Evolutionary conservation across 169 alveolate genomes (phyloP), one percentile per base, ranked within the genome.

Genomic region (Plasmodium falciparum): DNA sequence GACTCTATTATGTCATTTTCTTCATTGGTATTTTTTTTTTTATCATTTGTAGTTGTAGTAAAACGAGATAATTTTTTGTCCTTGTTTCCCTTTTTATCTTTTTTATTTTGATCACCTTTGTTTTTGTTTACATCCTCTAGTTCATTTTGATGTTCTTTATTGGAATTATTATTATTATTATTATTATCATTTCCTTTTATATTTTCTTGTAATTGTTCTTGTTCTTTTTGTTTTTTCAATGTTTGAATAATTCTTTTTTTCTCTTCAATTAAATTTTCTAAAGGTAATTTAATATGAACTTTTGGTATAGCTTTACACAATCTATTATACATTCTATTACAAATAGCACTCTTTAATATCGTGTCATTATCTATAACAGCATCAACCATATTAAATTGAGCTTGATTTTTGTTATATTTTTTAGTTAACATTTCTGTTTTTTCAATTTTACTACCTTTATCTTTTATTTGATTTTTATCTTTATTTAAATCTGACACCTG

Each of bases 281-380:
- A 29, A 20, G 91, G 91, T 50, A 83, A 54, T 69, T 83, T 83
- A 17, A 83, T 83, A 43, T 83, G 70, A 69, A 83, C 83, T 50
- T 83, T 83, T 17, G 91, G 91, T 69, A 83, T 59, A 15, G 91
- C 50, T 22, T 83, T 83, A 61, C 91, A 83, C 13, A 83, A 69
- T 69, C 83, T 67, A 17, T 47, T 83, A 29, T 83, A 83, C 85
- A 83, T 83, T 52, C 49, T 56, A 72, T 63, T 83, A 45, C 80
- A 67, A 52, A 83, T 83, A 50, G 73, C 49, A 45, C 74, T 83
- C 59, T 69, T 83, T 69, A 83, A 83, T 69, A 69, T 67, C 17
- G 39, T 83, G 45, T 83, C 91, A 56, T 69, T 83, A 58, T 83
- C 91, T 24, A 83, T 49, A 4, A 83, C 73, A 17, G 91, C n/a